phyloP scores from a whole-genome alignment of 768 basidiomycete genomes.

The Pisolithus microcarpus region DNA sequence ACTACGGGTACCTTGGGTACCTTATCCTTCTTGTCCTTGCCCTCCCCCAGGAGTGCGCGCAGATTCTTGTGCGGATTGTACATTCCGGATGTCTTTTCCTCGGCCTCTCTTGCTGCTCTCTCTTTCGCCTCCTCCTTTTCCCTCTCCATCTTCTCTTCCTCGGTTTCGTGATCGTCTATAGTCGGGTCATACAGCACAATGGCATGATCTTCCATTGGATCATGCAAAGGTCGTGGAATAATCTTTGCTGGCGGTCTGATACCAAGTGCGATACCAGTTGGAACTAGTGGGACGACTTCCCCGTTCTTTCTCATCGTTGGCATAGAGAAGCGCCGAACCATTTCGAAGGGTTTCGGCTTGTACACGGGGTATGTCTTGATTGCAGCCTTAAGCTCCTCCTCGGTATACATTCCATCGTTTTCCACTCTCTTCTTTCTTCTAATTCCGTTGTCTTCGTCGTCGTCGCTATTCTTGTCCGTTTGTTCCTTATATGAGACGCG shows the following conservation, averaged over 20 bases:
- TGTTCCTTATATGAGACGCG: conserved; percentile 81
- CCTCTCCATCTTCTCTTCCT: conserved; percentile 71
- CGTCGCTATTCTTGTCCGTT: conserved; percentile 49
- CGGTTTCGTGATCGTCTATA: conserved; percentile 85
- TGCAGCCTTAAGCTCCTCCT: conserved; percentile 53
- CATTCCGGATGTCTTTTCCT: conserved; percentile 63
- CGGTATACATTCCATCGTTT: conserved; percentile 53
- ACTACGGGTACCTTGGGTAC: conserved; percentile 88
- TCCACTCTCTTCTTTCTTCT: conserved; percentile 64
- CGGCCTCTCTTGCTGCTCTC: conserved; percentile 54
- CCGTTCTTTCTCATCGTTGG: conserved; percentile 75
- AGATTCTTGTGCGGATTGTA: conserved; percentile 92
- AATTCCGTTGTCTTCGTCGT: conserved; percentile 40
- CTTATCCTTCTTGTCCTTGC: conserved; percentile 54
- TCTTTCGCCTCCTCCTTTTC: conserved; percentile 67
- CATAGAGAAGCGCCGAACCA: conserved; percentile 70
- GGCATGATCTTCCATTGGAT: conserved; percentile 96
- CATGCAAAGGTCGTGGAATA: conserved; percentile 87
- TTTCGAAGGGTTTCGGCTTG: conserved; percentile 70
- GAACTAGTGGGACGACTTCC: conserved; percentile 43
- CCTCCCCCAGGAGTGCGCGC: conserved; percentile 67
- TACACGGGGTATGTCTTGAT: conserved; percentile 72
- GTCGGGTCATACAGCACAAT: conserved; percentile 98
- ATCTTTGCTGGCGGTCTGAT: conserved; percentile 74
- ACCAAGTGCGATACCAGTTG: conserved; percentile 74